Evolutionary conservation across 2,329 filamentous ascomycete genomes (phyloP).

Genomic region (Alternaria burnsii): DNA sequence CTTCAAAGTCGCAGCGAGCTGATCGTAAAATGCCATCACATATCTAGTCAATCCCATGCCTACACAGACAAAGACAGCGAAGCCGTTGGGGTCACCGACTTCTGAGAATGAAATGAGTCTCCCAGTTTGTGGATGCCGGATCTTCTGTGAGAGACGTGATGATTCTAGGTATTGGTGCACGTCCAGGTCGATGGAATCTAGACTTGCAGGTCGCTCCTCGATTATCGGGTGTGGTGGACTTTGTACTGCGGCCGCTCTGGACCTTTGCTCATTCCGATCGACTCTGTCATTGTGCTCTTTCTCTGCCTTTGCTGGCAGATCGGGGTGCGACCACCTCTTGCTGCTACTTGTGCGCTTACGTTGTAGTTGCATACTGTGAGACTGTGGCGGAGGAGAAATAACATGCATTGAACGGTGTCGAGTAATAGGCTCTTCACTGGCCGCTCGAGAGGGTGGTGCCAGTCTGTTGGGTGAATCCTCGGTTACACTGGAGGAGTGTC

Average conservation of each 20-base stretch:
- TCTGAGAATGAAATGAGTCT: slow-evolving; percentile 94
- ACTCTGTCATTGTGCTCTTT: slow-evolving; percentile 46
- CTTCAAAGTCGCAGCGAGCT: slow-evolving; percentile 87
- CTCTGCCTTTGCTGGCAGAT: slow-evolving; percentile 51
- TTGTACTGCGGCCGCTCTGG: slow-evolving; percentile 33
- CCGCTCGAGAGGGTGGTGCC: slow-evolving; percentile 30
- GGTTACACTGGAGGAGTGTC: slow-evolving; percentile 39
- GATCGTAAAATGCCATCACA: slow-evolving; percentile 96
- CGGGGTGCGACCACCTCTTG: slow-evolving; percentile 53
- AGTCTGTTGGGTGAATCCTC: slow-evolving; percentile 28
- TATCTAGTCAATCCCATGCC: slow-evolving; percentile 97
- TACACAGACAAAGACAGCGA: slow-evolving; percentile 93
- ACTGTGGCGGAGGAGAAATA: slow-evolving; percentile 29
- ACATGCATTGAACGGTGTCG: slow-evolving; percentile 41
- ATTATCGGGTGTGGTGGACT: slow-evolving; percentile 58
- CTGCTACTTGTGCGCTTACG: slow-evolving; percentile 45
- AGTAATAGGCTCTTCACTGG: slow-evolving; percentile 41
- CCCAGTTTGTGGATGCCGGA: slow-evolving; percentile 84
- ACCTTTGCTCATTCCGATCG: slow-evolving; percentile 32
- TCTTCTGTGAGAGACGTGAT: slow-evolving; percentile 85
- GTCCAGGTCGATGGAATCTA: slow-evolving; percentile 87
- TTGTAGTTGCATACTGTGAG: slow-evolving; percentile 42
- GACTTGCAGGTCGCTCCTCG: slow-evolving; percentile 78
- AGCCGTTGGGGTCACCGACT: slow-evolving; percentile 90
- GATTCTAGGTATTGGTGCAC: slow-evolving; percentile 86